Conservation (phyloP, 208 protist genomes). For the Trypanosoma brucei region DNA sequence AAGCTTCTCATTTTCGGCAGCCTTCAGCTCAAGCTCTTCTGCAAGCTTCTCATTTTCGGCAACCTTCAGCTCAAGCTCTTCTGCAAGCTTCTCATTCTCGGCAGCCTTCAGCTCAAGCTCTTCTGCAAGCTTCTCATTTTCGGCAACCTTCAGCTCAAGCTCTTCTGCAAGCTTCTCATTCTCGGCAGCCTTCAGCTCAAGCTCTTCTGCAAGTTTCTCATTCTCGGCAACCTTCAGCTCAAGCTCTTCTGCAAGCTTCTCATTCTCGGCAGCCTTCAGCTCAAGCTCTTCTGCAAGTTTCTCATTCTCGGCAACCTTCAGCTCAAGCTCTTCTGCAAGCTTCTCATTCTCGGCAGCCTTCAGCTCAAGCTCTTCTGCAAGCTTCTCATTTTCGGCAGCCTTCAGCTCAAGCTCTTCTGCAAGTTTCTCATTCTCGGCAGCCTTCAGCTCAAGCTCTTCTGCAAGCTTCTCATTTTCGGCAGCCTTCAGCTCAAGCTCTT, state of each 20-base stretch:
- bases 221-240: constrained; percentile 18
- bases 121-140: constrained; percentile 33
- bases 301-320: constrained; percentile 28
- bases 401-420: constrained; percentile 23
- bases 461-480: constrained; percentile 23
- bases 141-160: constrained; percentile 27
- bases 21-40: constrained; percentile 12
- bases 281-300: constrained; percentile 15
- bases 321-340: constrained; percentile 26
- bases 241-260: constrained; percentile 27
- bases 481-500: constrained; percentile 16
- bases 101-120: constrained; percentile 36
- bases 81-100: constrained; percentile 28
- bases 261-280: constrained; percentile 15
- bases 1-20: constrained; percentile 31
- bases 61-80: constrained; percentile 19
- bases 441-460: constrained; percentile 1
- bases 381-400: constrained; percentile 20
- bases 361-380: constrained; percentile 19
- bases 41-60: constrained; percentile 34
- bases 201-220: constrained; percentile 18
- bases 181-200: constrained; percentile 10
- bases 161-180: constrained; percentile 26
- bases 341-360: constrained; percentile 23
- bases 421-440: constrained; percentile 16